phyloP scores from a whole-genome alignment of 1,284 basidiomycete species.

The Golubevia pallescens region DNA sequence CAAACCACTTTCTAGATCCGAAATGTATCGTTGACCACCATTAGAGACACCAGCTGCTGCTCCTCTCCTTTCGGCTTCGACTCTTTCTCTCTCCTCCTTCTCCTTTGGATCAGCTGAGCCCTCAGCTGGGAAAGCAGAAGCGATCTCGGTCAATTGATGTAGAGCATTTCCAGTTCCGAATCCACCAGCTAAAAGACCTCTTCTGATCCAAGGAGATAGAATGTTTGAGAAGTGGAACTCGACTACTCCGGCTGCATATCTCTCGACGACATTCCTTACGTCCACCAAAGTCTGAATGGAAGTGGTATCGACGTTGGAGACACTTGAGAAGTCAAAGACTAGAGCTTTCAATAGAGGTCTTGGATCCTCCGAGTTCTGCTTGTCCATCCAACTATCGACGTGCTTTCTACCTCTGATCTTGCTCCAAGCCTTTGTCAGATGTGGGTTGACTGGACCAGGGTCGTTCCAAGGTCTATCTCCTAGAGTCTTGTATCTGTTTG shows the following conservation, averaged over 20 bases:
- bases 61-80: too few relatives aligned
- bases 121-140: slow-evolving; percentile 25
- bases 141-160: slow-evolving; percentile 30
- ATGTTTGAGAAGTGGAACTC: slow-evolving; percentile 90
- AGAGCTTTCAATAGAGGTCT: slow-evolving; percentile 78
- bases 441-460: slow-evolving; percentile 67
- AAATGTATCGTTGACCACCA: too few relatives aligned
- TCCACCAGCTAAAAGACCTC: slow-evolving; percentile 38
- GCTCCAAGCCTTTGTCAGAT: slow-evolving; percentile 19
- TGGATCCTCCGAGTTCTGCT: slow-evolving; percentile 67
- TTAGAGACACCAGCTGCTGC: too few relatives aligned
- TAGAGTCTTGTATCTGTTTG: not conserved
- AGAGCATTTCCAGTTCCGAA: slow-evolving; percentile 34
- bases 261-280: slow-evolving; percentile 81
- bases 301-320: slow-evolving; percentile 77
- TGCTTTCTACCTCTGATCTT: slow-evolving; percentile 66
- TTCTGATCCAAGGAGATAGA: slow-evolving; percentile 88
- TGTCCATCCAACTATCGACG: slow-evolving; percentile 66
- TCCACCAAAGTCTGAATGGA: slow-evolving; percentile 90
- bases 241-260: slow-evolving; percentile 80
- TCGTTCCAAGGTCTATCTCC: slow-evolving; percentile 93
- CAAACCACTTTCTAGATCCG: too few relatives aligned
- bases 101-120: too few relatives aligned
- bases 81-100: too few relatives aligned
- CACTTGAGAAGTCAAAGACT: slow-evolving; percentile 86